Evolutionary conservation across 768 basidiomycete genomes (phyloP).

Genomic region (Leucocoprinus leucothites): DNA sequence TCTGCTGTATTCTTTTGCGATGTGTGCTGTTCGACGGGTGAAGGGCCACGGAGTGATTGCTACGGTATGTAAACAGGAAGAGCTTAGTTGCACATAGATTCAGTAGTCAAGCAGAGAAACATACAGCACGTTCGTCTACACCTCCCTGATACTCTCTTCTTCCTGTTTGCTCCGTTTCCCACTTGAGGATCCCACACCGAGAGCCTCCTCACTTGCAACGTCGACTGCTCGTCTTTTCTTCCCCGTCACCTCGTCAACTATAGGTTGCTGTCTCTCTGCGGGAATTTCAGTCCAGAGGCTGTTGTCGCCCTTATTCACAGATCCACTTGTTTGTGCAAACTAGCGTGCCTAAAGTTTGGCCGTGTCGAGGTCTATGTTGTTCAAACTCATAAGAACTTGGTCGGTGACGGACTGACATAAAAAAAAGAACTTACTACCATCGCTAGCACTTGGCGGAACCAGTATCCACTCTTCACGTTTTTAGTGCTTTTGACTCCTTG

Average conservation of each 20-base stretch:
- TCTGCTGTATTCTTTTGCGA: slow-evolving; percentile 32
- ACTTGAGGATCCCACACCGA: slow-evolving; percentile 36
- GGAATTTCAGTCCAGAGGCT: too few species aligned
- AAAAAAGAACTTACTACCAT: slow-evolving; percentile 77
- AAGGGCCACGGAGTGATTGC: slow-evolving; percentile 48
- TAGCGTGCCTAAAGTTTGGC: too few species aligned
- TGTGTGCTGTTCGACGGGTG: slow-evolving; percentile 54
- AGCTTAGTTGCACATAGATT: too few species aligned
- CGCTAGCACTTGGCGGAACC: slow-evolving; percentile 81
- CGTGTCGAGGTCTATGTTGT: too few species aligned
- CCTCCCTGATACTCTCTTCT: slow-evolving; percentile 62
- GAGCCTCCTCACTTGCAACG: slow-evolving; percentile 37
- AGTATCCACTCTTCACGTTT: slow-evolving; percentile 99
- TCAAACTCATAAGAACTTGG: slow-evolving; percentile 50
- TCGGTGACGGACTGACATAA: too few species aligned
- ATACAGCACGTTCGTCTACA: slow-evolving; percentile 78
- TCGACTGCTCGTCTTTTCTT: slow-evolving; percentile 76
- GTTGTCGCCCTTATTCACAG: too few species aligned
- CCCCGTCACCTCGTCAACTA: slow-evolving; percentile 94
- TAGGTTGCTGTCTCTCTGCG: slow-evolving; percentile 82
- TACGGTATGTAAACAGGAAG: too few species aligned
- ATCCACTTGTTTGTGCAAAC: too few species aligned
- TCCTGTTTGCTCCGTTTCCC: slow-evolving; percentile 63
- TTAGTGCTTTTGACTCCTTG: slow-evolving; percentile 66
- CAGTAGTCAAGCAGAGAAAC: slow-evolving; percentile 20